These are phyloP conservation scores for Ustilago bromivora DNA, from an alignment of 1,284 basidiomycete genomes.

Conservation along the genomic window DNA sequence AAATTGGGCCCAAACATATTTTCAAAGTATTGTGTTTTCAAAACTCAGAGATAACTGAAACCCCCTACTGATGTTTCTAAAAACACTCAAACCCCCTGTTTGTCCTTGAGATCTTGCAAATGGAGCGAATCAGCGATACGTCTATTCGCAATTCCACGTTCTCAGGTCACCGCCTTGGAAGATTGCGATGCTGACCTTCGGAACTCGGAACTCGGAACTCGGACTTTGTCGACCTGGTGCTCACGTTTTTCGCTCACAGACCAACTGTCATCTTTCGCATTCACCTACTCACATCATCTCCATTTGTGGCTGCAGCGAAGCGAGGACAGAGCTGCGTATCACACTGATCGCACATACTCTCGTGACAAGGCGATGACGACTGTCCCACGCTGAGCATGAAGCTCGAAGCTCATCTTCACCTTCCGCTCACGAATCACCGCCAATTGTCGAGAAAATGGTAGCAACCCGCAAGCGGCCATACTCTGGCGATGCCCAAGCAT, in stretches of 20 bases:
- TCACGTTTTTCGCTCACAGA: background rate
- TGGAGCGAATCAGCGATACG: too few species aligned
- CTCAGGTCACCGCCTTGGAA: too few species aligned
- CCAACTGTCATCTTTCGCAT: background rate
- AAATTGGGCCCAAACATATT: too few species aligned
- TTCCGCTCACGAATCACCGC: background rate
- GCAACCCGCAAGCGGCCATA: slow-evolving; percentile 11
- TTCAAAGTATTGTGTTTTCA: too few species aligned
- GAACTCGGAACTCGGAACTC: slow-evolving; percentile 15
- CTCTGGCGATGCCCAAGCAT: background rate
- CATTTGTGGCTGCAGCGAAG: background rate
- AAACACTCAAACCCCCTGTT: too few species aligned
- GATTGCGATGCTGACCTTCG: background rate
- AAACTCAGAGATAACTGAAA: too few species aligned
- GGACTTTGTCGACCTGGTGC: background rate
- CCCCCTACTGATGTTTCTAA: too few species aligned
- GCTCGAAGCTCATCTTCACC: background rate
- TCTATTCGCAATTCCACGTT: too few species aligned
- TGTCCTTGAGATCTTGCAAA: too few species aligned
- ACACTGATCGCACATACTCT: background rate
- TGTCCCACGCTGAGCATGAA: background rate
- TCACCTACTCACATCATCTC: background rate
- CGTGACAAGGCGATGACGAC: background rate
- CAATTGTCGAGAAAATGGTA: background rate
- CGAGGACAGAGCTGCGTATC: too few species aligned